A percentile compares a stretch with the other conserved stretches of the same genome.
phyloP scores from a whole-genome alignment of 768 basidiomycete genomes.

The Coprinopsis cinerea region DNA sequence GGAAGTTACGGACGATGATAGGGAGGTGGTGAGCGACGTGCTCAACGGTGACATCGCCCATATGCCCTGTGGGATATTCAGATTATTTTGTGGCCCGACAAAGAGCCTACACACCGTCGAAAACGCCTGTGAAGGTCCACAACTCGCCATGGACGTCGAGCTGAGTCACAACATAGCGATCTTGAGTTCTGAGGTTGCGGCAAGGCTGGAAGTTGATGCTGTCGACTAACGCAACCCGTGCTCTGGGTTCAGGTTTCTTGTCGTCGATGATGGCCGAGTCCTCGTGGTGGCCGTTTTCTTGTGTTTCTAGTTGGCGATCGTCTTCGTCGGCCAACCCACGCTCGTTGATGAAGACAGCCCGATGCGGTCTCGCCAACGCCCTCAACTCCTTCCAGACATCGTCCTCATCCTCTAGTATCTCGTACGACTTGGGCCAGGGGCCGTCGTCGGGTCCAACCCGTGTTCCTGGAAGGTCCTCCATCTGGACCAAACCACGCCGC shows the following conservation, averaged over 20 bases:
- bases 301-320: neutral
- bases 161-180: slow-evolving; percentile 55
- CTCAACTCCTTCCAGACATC: slow-evolving; percentile 50
- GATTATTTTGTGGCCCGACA: neutral
- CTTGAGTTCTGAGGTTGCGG: slow-evolving; percentile 47
- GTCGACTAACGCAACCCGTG: slow-evolving; percentile 30
- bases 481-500: slow-evolving; percentile 17
- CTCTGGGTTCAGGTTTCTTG: slow-evolving; percentile 21
- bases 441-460: slow-evolving; percentile 60
- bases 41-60: slow-evolving; percentile 64
- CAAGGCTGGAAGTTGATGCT: slow-evolving; percentile 67
- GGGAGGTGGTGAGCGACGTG: slow-evolving; percentile 65
- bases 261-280: neutral
- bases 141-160: slow-evolving; percentile 48
- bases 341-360: slow-evolving; percentile 16
- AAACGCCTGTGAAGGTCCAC: slow-evolving; percentile 67
- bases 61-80: slow-evolving; percentile 40
- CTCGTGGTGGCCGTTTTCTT: neutral
- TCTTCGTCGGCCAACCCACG: neutral
- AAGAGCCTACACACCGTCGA: slow-evolving; percentile 46
- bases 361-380: slow-evolving; percentile 45
- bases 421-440: slow-evolving; percentile 58
- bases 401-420: slow-evolving; percentile 37
- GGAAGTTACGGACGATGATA: slow-evolving; percentile 56
- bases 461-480: slow-evolving; percentile 57